phyloP scores from a whole-genome alignment of 139 green algal genomes.

The Coelastrella sp. region DNA sequence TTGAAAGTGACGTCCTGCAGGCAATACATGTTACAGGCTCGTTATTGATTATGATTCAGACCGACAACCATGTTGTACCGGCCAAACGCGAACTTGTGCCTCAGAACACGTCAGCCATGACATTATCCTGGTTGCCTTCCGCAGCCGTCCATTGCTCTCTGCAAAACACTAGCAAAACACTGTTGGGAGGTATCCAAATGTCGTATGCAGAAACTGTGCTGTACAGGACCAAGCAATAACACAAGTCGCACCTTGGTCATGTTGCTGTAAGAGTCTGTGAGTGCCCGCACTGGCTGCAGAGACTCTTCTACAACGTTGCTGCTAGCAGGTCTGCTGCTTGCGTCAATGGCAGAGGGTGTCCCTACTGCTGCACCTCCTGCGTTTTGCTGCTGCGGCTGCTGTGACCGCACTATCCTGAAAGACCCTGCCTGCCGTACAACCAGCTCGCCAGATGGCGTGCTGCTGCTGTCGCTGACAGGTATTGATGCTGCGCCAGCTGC shows the following conservation, averaged over 20 bases:
- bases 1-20: constrained; percentile 26
- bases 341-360: too few species aligned
- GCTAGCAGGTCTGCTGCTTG: not conserved
- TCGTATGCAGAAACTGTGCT: too few species aligned
- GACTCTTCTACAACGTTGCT: constrained; percentile 36
- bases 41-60: too few species aligned
- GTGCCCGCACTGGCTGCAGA: constrained; percentile 34
- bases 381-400: constrained; percentile 22
- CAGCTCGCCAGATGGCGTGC: not conserved
- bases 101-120: too few species aligned
- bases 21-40: not conserved
- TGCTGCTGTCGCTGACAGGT: not conserved
- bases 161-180: too few species aligned
- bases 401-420: constrained; percentile 7
- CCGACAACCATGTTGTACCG: too few species aligned
- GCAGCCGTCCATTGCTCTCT: too few species aligned
- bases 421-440: not conserved
- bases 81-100: too few species aligned
- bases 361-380: not conserved
- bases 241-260: not conserved
- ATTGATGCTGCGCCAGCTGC: not conserved
- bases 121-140: too few species aligned
- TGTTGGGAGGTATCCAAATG: too few species aligned
- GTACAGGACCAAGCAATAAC: too few species aligned
- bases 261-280: not conserved